Conservation (phyloP, 805 yeast species). For the Ogataea naganishii region DNA sequence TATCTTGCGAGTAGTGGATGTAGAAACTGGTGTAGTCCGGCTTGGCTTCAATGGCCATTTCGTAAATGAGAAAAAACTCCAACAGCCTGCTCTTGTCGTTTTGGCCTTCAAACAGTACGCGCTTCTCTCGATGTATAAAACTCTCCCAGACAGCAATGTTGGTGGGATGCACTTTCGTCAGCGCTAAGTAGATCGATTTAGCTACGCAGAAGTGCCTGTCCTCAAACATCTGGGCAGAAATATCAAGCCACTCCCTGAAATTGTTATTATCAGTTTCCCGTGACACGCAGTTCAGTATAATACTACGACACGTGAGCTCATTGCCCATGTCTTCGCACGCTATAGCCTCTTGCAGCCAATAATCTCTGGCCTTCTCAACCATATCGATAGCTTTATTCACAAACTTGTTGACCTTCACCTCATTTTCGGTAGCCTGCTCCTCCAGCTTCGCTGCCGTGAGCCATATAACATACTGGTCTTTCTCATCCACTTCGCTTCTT, state of each 20-base stretch:
- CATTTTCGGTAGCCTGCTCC: slow-evolving; percentile 37
- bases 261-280: slow-evolving; percentile 14
- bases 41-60: slow-evolving; percentile 40
- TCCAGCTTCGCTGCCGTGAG: slow-evolving; percentile 62
- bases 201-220: slow-evolving; percentile 27
- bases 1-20: slow-evolving; percentile 67
- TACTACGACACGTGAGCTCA: slow-evolving; percentile 40
- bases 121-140: slow-evolving; percentile 30
- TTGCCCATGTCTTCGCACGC: slow-evolving; percentile 40
- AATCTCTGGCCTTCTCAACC: slow-evolving; percentile 23
- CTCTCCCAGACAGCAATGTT: slow-evolving; percentile 39
- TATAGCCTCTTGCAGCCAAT: slow-evolving; percentile 53
- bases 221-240: slow-evolving; percentile 19
- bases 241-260: slow-evolving; percentile 14
- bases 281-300: slow-evolving; percentile 36
- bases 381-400: slow-evolving; percentile 38
- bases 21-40: slow-evolving; percentile 44
- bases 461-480: slow-evolving; percentile 51
- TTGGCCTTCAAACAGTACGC: slow-evolving; percentile 14
- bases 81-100: slow-evolving; percentile 14
- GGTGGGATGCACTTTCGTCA: slow-evolving; percentile 38
- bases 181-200: slow-evolving; percentile 37
- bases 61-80: slow-evolving; percentile 37
- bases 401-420: slow-evolving; percentile 37
- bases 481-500: slow-evolving; percentile 41